Conservation (phyloP, 2,329 filamentous ascomycete genomes). For the Amphichorda felina region DNA sequence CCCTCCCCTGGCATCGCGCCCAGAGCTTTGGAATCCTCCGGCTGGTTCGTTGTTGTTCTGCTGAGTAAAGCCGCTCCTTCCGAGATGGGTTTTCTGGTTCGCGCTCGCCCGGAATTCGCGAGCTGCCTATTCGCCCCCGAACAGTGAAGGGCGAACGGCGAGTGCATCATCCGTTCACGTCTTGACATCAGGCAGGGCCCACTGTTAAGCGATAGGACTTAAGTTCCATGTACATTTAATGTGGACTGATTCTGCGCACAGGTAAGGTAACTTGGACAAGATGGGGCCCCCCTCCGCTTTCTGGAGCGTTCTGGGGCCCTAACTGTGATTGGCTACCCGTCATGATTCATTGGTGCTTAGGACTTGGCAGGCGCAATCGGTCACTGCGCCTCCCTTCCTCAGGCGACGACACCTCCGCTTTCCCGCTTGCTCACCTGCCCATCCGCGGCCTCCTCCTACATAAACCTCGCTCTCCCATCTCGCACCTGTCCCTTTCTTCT, state of each 20-base stretch:
- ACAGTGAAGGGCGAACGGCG: too few species aligned
- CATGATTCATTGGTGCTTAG: neutral
- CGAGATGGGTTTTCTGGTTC: too few species aligned
- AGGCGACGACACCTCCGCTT: neutral
- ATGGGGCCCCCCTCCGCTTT: constrained; percentile 1
- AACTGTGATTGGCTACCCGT: constrained; percentile 2
- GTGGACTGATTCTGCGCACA: neutral
- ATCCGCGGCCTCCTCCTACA: constrained; percentile 1
- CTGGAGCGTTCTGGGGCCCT: constrained; percentile 6
- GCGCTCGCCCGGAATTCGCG: too few species aligned
- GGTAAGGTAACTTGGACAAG: neutral
- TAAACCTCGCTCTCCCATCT: constrained; percentile 2
- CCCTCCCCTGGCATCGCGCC: too few species aligned
- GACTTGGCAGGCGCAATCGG: constrained; percentile 1
- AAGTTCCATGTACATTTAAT: neutral
- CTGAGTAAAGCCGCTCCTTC: too few species aligned
- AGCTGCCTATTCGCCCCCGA: too few species aligned
- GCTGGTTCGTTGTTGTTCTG: too few species aligned
- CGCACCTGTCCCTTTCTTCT: constrained; percentile 2
- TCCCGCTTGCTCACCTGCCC: neutral
- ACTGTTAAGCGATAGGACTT: neutral
- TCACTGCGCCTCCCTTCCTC: neutral
- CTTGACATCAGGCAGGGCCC: constrained; percentile 1
- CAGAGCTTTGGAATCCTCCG: too few species aligned
- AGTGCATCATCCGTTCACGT: neutral